Percentiles rank a stretch among this genome's conserved stretches.
phyloP scores from a whole-genome alignment of 805 yeast genomes.

The Teunomyces funiuensis region DNA sequence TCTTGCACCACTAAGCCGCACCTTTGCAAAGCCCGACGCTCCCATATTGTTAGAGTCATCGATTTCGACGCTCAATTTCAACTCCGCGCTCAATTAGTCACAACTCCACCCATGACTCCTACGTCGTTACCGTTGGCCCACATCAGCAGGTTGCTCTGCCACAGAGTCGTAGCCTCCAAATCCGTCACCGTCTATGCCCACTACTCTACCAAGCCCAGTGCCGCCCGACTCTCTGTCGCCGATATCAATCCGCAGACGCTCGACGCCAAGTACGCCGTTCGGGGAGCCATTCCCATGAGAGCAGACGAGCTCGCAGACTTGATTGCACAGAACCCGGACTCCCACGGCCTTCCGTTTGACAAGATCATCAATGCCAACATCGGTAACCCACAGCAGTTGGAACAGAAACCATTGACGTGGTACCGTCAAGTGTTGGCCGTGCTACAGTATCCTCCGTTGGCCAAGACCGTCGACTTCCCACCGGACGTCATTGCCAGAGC shows the following conservation, averaged over 20 bases:
- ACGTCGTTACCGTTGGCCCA: slow-evolving; percentile 3
- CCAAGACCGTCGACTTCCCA: slow-evolving; percentile 44
- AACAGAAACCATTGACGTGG: slow-evolving; percentile 93
- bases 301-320: slow-evolving; percentile 79
- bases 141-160: neutral
- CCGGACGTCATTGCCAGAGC: slow-evolving; percentile 78
- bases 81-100: too few relatives aligned
- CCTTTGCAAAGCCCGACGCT: too few relatives aligned
- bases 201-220: slow-evolving; percentile 18
- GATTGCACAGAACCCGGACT: slow-evolving; percentile 46
- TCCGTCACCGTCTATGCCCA: slow-evolving; percentile 3
- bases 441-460: slow-evolving; percentile 77
- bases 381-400: slow-evolving; percentile 97
- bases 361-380: slow-evolving; percentile 86
- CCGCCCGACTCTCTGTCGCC: slow-evolving; percentile 17
- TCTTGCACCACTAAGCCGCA: too few relatives aligned
- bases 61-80: too few relatives aligned
- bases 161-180: neutral
- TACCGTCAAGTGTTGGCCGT: slow-evolving; percentile 87
- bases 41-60: too few relatives aligned
- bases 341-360: slow-evolving; percentile 70
- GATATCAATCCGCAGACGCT: slow-evolving; percentile 75
- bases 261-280: slow-evolving; percentile 91
- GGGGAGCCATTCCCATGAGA: slow-evolving; percentile 90
- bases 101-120: slow-evolving; percentile 3